Percentiles rank a stretch among this genome's conserved stretches.
These are phyloP conservation scores for Russula ochroleuca DNA, from an alignment of 768 basidiomycete genomes.

Conservation along the genomic window DNA sequence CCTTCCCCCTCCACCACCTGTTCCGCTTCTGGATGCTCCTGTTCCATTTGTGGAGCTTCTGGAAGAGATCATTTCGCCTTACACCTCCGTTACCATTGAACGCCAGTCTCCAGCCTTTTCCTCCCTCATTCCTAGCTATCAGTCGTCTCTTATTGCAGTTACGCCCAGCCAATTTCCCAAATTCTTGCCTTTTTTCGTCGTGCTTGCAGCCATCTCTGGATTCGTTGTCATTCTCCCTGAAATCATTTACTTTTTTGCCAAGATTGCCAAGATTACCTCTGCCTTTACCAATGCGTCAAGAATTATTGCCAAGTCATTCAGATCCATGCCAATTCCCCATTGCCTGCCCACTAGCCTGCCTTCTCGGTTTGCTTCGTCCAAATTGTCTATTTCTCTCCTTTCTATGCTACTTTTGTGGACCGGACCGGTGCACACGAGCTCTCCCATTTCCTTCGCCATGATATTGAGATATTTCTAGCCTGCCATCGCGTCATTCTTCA, in stretches of 20 bases:
- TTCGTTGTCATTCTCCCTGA: neutral
- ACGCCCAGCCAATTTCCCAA: neutral
- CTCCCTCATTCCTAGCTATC: conserved; percentile 1
- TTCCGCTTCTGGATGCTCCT: conserved; percentile 4
- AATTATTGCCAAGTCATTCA: neutral
- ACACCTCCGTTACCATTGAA: conserved; percentile 3
- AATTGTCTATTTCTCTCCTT: neutral
- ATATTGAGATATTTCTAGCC: neutral
- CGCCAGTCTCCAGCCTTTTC: neutral
- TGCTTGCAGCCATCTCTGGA: conserved; percentile 3
- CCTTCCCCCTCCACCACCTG: neutral
- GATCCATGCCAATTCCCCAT: neutral
- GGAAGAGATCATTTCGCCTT: neutral
- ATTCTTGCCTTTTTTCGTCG: neutral
- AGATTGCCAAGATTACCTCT: neutral
- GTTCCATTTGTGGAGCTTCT: neutral
- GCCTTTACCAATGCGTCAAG: neutral
- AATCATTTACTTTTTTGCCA: neutral
- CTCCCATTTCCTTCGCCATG: neutral
- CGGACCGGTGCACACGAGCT: conserved; percentile 3
- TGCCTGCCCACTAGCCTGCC: neutral
- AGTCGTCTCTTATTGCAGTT: conserved; percentile 6
- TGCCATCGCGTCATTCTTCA: neutral
- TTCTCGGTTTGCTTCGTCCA: neutral
- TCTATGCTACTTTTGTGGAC: conserved; percentile 13